A percentile compares a stretch with the other conserved stretches of the same genome.
phyloP scores from a whole-genome alignment of 768 basidiomycete species.

The Sutorius australiensis region DNA sequence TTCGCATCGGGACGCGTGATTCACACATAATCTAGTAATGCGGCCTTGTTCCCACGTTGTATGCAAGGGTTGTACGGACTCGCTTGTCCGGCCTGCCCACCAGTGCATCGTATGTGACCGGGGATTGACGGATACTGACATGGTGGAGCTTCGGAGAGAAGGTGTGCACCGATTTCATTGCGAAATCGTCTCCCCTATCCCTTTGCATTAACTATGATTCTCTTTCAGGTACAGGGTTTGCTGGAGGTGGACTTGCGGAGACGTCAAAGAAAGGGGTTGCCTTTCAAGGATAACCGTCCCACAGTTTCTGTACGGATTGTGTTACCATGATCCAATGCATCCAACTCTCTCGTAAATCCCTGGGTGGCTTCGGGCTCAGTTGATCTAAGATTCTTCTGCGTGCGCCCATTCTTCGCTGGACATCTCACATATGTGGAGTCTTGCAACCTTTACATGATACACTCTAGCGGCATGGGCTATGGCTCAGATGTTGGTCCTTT shows the following conservation, averaged over 20 bases:
- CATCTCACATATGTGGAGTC: neutral
- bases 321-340: neutral
- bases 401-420: neutral
- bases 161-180: conserved; percentile 42
- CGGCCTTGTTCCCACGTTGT: conserved; percentile 88
- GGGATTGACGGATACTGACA: conserved; percentile 59
- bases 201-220: conserved; percentile 1
- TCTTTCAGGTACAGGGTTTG: conserved; percentile 79
- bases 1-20: neutral
- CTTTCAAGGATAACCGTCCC: conserved; percentile 66
- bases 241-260: conserved; percentile 93
- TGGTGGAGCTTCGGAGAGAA: conserved; percentile 85
- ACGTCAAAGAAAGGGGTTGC: conserved; percentile 74
- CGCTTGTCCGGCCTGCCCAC: conserved; percentile 70
- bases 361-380: neutral
- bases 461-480: neutral
- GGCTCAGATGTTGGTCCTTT: neutral
- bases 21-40: conserved; percentile 48
- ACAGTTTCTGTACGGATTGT: conserved; percentile 1
- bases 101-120: conserved; percentile 89
- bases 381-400: neutral
- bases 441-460: neutral
- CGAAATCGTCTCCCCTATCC: neutral
- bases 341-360: conserved; percentile 1
- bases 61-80: conserved; percentile 88